Percentiles rank a stretch among this genome's conserved stretches.
These are phyloP conservation scores for Apostasia ramifera DNA, from an alignment of 106 monocot species.

Conservation along the genomic window DNA sequence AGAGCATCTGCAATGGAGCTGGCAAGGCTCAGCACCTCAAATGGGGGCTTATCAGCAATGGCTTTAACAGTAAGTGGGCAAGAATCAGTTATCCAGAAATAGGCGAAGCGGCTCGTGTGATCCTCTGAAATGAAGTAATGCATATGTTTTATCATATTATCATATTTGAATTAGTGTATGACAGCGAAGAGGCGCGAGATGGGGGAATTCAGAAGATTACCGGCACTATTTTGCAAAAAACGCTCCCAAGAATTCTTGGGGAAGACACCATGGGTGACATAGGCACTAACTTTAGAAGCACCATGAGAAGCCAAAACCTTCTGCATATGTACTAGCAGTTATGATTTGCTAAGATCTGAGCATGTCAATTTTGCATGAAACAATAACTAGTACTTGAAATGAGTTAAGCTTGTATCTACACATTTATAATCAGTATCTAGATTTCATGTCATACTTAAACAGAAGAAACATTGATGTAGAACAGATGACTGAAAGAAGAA, in stretches of 20 bases:
- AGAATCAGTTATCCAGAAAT: constrained; percentile 93
- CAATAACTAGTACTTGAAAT: no score
- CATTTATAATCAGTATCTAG: no score
- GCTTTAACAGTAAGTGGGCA: constrained; percentile 74
- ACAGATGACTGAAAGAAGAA: no score
- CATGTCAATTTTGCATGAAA: no score
- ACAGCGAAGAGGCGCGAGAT: no score
- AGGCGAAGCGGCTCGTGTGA: constrained; percentile 28
- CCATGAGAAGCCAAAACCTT: constrained; percentile 82
- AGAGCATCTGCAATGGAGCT: constrained; percentile 80
- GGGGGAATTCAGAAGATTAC: constrained; percentile 1
- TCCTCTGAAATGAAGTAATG: constrained; percentile 23
- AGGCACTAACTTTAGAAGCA: constrained; percentile 89
- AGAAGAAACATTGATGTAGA: no score
- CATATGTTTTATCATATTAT: no score
- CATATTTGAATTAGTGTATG: not conserved
- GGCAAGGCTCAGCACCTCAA: constrained; percentile 83
- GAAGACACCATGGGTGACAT: constrained; percentile 93
- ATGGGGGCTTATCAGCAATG: constrained; percentile 53
- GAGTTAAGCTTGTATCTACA: no score
- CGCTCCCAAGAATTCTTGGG: constrained; percentile 77
- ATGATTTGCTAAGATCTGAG: not conserved
- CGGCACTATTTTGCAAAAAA: constrained; percentile 27
- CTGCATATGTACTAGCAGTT: constrained; percentile 18
- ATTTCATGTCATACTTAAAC: no score